Evolutionary conservation across 257 asterid genomes (phyloP).

Genomic region (Perilla frutescens): DNA sequence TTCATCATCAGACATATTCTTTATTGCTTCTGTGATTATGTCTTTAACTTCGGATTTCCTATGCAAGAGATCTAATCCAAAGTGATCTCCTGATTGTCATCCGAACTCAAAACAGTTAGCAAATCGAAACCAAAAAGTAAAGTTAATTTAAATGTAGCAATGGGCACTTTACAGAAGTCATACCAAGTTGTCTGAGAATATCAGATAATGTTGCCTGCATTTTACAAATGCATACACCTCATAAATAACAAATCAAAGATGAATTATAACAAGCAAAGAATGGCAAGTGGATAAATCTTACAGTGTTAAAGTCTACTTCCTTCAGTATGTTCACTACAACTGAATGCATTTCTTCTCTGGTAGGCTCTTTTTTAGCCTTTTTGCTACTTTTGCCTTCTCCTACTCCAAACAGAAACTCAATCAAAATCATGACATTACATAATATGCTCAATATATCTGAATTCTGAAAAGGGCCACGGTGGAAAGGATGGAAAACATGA

Average conservation of each 20-base stretch:
- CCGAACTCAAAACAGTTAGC: conserved; percentile 28
- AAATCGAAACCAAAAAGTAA: conserved; percentile 15
- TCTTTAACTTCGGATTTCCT: conserved; percentile 82
- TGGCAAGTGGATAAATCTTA: conserved; percentile 41
- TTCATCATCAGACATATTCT: conserved; percentile 81
- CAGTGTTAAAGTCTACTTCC: conserved; percentile 81
- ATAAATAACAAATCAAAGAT: conserved; percentile 25
- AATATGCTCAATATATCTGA: background rate
- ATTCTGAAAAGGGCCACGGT: conserved; percentile 8
- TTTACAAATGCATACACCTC: conserved; percentile 23
- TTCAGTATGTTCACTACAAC: conserved; percentile 66
- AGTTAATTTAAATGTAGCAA: background rate
- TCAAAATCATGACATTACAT: conserved; percentile 6
- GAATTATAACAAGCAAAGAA: conserved; percentile 13
- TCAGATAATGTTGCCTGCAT: conserved; percentile 92
- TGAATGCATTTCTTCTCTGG: conserved; percentile 61
- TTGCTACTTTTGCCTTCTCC: conserved; percentile 56
- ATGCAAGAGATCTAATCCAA: conserved; percentile 62
- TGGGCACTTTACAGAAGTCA: conserved; percentile 22
- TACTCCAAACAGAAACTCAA: conserved; percentile 27
- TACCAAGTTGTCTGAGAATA: conserved; percentile 86
- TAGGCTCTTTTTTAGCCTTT: conserved; percentile 65
- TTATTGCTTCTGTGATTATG: conserved; percentile 80
- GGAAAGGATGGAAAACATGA: background rate
- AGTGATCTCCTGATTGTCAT: conserved; percentile 62